Evolutionary conservation across 2,329 filamentous ascomycete genomes (phyloP), one percentile per base, ranked within the genome.

Genomic region (Fusarium agapanthi): DNA sequence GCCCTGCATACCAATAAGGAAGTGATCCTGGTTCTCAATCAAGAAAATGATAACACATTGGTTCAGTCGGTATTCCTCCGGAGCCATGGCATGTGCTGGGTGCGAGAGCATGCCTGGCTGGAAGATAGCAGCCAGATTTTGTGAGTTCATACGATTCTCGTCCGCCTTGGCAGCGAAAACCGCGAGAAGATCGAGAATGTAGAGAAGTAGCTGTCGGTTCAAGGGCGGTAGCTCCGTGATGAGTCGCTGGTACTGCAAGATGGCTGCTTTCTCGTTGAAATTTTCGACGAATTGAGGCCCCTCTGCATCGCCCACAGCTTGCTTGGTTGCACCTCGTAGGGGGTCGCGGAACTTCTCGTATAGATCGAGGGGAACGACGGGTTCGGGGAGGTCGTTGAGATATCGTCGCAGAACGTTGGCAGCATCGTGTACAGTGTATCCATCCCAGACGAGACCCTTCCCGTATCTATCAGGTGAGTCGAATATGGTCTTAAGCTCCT

Each of bases 21-120:
- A 99, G 82, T 97, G 94, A 79, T 99, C 96, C 81, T 99, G 96
- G 78, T 99, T 97, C 80, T 98, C 95, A 74, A 99, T 99, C 75
- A 99, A 85, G 82, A 99, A 99, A 56, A 99, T 97, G 72, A 99
- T 88, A 26, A 99, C 95, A 77, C 96, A 95, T 86, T 99, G 96
- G 80, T 97, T 98, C 11, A 99, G 86, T 37, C 94, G 91, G 80
- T 99, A 99, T 79, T 98, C 95, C 64, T 93, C 90, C 1, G 96
- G 96, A 2, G 94, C 92, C 95, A 99, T 98, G 78, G 97, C 95
- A 81, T 99, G 96, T 67, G 89, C 86, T 2, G 96, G 96, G 80
- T 99, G 96, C 5, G 95, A 98, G 20, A 99, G 88, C 84, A 99
- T 93, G 61, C 96, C 96, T 0, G 96, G 96, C 80, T 99, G 96